Base-by-base conservation (phyloP, 441 rosid genomes). In the Populus trichocarpa region DNA sequence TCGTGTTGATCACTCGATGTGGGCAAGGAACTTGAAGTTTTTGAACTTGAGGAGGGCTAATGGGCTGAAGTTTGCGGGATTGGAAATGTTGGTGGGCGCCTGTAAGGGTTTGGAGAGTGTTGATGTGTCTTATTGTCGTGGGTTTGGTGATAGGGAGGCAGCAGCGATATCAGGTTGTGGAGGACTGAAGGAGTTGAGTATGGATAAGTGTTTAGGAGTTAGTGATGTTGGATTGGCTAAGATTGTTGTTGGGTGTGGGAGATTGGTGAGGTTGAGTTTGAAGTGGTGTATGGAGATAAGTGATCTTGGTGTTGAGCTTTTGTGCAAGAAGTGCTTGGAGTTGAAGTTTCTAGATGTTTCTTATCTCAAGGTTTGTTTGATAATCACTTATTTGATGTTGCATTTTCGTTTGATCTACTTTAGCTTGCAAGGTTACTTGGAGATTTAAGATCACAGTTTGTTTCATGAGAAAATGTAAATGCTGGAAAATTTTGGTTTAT, bases 271-370 rank as follows among this genome's bases (percentile, higher is more conserved):
- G 83, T 67, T 93, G 76, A 92, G 99, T 82, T 85, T 95, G 90
- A 95, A 91, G 75, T 95, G 99, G 99, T 95, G 99, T 79, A 83
- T 93, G 93, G 93, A 95, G 90, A 91, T 92, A 75, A 83, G 92
- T 67, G 96, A 93, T 86, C 78, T 93, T 38, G 96, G 94, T 68
- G 79, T 95, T 61, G 96, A 92, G 84, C 93, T 95, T 72, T 84
- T 95, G 88, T 91, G 95, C 83, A 91, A 90, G 84, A 95, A 92
- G 78, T 89, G 96, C 73, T 26, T 57, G 14, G 84, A 75, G 9
- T 87, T 95, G 88, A 92, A 80, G 81, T 80, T 79, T 77, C 94
- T 93, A 59, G 94, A 95, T 79, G 76, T 93, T 69, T 95, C 99
- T 16, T 92, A 91, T 82, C 93, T 95, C 40, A 90, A 93, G 97